Base-by-base conservation (phyloP, 768 basidiomycete genomes). In the Tylopilus sp. region DNA sequence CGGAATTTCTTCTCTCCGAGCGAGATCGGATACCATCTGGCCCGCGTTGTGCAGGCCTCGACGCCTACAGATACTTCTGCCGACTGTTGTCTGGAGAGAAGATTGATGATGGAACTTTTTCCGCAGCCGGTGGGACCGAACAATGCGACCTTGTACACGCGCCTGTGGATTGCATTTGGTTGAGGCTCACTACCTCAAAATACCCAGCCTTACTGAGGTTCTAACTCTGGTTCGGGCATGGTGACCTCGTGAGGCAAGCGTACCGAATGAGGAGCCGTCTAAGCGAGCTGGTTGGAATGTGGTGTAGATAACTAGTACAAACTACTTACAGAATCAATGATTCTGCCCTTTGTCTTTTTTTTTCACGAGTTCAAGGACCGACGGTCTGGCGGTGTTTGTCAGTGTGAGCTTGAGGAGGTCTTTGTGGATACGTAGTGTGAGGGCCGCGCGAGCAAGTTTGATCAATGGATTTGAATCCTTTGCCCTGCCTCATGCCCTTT, bases 21-120 rank as follows among this genome's bases (percentile, higher is more conserved):
- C 8, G 58, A 46, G 40, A 66, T 30, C n/a, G 55, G 58, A n/a
- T 59, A 53, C 56, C 57, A 54, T 12, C 51, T 52, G 48, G 56
- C 64, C 8, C 62, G 47, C 30, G 60, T 68, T 1, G 77, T 78
- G 38, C 68, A 73, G 7, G 70, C 68, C 0, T 52, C 52, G 0
- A 66, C 68, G 1, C 61, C 52, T 15, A 56, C 59, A 4, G 71
- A 72, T 9, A 68, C 60, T 1, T 48, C 31, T 1, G 74, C 73
- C 11, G n/a, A 58, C 36, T 4, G 60, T 56, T 30, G 12, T 61
- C n/a, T 67, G 2, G 61, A 59, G 47, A 68, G 55, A 44, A 68
- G 55, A 23, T 68, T 68, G 48, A 70, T 43, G 49, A 68, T 48
- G 0, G 66, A 69, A 40, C 66, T 68, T 50, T 68, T 68, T 22